Percentiles rank a stretch among this genome's conserved stretches.
Evolutionary conservation across 352 stramenopile genomes (phyloP).

Genomic region (Peronospora destructor): DNA sequence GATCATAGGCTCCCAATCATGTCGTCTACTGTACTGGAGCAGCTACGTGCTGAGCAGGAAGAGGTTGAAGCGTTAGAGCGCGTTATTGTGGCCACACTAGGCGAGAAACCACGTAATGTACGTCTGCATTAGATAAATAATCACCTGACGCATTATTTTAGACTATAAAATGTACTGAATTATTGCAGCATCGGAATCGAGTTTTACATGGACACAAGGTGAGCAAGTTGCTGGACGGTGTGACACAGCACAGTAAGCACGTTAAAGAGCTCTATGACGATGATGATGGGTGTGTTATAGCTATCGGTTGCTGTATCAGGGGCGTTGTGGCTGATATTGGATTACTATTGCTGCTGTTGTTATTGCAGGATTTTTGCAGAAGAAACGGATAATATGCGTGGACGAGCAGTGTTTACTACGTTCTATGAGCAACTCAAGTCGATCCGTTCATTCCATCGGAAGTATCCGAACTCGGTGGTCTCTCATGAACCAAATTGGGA

Average conservation of each 20-base stretch:
- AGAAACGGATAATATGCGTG: conserved; percentile 73
- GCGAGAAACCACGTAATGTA: conserved; percentile 80
- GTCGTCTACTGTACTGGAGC: conserved; percentile 83
- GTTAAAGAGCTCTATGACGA: conserved; percentile 79
- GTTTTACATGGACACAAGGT: conserved; percentile 82
- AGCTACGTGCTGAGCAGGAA: conserved; percentile 74
- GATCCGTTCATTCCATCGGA: conserved; percentile 78
- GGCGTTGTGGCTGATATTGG: neutral
- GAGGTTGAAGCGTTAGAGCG: conserved; percentile 75
- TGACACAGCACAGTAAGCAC: conserved; percentile 59
- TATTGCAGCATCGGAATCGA: conserved; percentile 58
- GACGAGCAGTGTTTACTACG: conserved; percentile 74
- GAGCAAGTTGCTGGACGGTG: conserved; percentile 67
- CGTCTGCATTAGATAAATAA: conserved; percentile 12
- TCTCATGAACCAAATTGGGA: conserved; percentile 60
- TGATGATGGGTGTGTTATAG: conserved; percentile 58
- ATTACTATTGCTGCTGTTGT: neutral
- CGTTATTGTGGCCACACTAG: conserved; percentile 58
- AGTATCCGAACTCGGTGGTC: conserved; percentile 69
- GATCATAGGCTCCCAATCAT: conserved; percentile 42
- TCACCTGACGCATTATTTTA: neutral
- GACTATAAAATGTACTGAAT: conserved; percentile 1
- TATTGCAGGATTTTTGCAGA: conserved; percentile 56
- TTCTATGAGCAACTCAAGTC: conserved; percentile 86
- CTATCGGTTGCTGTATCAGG: neutral